phyloP scores from a whole-genome alignment of 352 stramenopile species.

The Paralagenidium karlingii region DNA sequence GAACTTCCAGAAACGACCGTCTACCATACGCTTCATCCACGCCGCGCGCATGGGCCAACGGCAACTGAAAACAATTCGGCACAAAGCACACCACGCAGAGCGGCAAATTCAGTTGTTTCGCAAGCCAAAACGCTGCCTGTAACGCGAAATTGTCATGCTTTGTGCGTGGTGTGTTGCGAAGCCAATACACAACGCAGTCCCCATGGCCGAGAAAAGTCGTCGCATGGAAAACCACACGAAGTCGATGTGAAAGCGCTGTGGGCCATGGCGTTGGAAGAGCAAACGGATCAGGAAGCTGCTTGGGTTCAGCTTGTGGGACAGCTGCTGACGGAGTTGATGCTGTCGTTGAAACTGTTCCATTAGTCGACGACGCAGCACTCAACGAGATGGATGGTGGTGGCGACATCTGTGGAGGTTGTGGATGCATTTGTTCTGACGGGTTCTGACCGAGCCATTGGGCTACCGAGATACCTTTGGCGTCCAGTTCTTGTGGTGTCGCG shows the following conservation, averaged over 20 bases:
- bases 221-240: no score
- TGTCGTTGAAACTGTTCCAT: background rate
- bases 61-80: conserved; percentile 30
- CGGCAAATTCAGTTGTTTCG: conserved; percentile 20
- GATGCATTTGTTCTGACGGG: no score
- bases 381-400: no score
- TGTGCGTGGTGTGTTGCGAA: conserved; percentile 45
- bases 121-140: conserved; percentile 28
- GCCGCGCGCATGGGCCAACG: conserved; percentile 31
- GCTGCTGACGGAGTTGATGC: background rate
- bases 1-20: conserved; percentile 34
- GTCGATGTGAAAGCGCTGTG: no score
- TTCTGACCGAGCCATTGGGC: no score
- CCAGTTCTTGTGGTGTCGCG: no score
- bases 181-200: conserved; percentile 48
- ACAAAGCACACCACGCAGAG: conserved; percentile 33
- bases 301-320: background rate
- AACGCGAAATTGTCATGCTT: conserved; percentile 50
- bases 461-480: no score
- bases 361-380: background rate
- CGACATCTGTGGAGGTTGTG: no score
- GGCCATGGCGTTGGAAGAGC: background rate
- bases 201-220: background rate
- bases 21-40: conserved; percentile 42
- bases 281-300: background rate